These are phyloP conservation scores for Pyricularia sp. DNA, from an alignment of 2,329 filamentous ascomycete genomes.

Conservation along the genomic window DNA sequence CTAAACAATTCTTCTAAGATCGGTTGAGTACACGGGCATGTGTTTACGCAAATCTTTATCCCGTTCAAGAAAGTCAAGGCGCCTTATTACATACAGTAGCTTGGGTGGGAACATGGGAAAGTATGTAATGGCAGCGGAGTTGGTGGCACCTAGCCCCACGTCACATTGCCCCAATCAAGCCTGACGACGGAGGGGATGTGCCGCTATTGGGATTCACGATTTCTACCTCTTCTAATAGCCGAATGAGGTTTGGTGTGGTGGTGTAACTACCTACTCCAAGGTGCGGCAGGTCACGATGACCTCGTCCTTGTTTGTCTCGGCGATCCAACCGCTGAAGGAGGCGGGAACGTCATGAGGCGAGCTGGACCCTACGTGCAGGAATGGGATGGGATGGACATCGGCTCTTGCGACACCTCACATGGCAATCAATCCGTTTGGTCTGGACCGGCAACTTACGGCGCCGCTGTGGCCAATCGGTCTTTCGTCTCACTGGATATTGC, in stretches of 20 bases:
- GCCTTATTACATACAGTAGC: too few species aligned
- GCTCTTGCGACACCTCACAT: not conserved
- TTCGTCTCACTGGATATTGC: not conserved
- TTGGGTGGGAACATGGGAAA: too few species aligned
- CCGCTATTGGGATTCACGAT: too few species aligned
- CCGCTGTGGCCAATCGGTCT: not conserved
- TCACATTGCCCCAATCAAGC: not conserved
- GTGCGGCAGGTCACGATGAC: not conserved
- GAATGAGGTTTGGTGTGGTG: not conserved
- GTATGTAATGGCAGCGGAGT: not conserved
- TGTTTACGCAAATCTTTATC: not conserved
- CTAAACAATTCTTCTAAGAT: not conserved
- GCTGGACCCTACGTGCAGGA: not conserved
- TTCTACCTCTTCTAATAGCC: too few species aligned
- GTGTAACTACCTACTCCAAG: too few species aligned
- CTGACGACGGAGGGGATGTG: too few species aligned
- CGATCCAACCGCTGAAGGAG: not conserved
- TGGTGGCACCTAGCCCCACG: not conserved
- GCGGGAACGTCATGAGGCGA: not conserved
- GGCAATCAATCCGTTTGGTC: not conserved
- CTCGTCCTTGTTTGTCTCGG: not conserved
- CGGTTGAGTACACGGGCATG: not conserved
- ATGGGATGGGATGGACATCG: not conserved
- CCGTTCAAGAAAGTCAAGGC: not conserved
- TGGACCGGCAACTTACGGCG: too few species aligned